A percentile compares a stretch with the other conserved stretches of the same genome.
Evolutionary conservation across 2,329 filamentous ascomycete species (phyloP).

Genomic region (Calonectria honghensis): DNA sequence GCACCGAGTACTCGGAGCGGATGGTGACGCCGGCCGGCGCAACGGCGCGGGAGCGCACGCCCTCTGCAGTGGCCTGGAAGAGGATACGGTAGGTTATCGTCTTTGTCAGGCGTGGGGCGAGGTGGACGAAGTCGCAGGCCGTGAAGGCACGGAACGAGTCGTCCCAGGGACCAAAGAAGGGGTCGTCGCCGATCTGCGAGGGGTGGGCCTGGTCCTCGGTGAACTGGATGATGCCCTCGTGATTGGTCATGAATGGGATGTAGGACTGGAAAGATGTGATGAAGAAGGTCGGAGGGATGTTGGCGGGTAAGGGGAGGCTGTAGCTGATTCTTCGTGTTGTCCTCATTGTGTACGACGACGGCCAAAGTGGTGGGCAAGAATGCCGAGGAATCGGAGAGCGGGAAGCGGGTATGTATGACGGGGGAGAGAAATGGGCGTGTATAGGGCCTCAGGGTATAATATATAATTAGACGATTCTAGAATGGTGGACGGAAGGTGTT

Average conservation of each 20-base stretch:
- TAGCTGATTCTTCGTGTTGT: conserved; percentile 60
- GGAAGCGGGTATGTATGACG: neutral
- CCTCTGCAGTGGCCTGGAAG: conserved; percentile 65
- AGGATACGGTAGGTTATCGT: conserved; percentile 65
- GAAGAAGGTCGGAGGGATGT: conserved; percentile 61
- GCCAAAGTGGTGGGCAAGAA: conserved; percentile 10
- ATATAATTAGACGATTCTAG: conserved; percentile 18
- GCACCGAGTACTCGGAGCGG: conserved; percentile 61
- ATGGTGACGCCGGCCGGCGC: conserved; percentile 66
- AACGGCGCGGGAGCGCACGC: conserved; percentile 65
- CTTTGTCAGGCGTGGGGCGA: conserved; percentile 64
- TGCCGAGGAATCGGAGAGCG: neutral
- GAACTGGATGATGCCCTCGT: conserved; percentile 61
- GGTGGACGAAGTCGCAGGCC: conserved; percentile 57
- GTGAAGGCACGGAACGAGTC: conserved; percentile 60
- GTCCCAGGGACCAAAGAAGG: conserved; percentile 64
- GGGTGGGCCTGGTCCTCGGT: conserved; percentile 59
- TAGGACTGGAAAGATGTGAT: conserved; percentile 63
- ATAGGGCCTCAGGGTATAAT: neutral
- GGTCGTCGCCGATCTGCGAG: conserved; percentile 61
- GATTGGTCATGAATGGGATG: conserved; percentile 64
- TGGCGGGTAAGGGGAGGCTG: conserved; percentile 64
- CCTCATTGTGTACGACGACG: conserved; percentile 52
- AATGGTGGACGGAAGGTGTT: neutral
- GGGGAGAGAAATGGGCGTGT: neutral